Conservation (phyloP, 306 rosid genomes). For the Acacia acuminata region DNA sequence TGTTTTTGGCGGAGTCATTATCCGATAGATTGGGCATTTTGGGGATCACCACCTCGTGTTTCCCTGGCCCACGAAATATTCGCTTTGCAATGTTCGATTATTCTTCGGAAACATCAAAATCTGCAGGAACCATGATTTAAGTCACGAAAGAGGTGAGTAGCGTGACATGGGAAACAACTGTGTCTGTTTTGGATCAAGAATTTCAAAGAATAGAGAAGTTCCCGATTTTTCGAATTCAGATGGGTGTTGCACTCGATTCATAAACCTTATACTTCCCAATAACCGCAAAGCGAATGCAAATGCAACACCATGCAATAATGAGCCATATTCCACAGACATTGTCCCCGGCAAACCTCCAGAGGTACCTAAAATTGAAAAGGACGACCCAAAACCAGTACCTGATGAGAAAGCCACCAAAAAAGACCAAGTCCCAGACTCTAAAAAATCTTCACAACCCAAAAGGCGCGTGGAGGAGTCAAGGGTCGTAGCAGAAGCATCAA, state of each 20-base stretch:
- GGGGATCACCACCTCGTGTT: constrained; percentile 1
- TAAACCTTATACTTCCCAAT: neutral
- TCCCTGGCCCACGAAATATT: constrained; percentile 16
- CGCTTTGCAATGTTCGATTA: neutral
- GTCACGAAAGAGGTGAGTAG: constrained; percentile 16
- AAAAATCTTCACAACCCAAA: neutral
- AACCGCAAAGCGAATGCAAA: constrained; percentile 2
- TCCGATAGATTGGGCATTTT: constrained; percentile 10
- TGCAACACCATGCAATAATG: constrained; percentile 5
- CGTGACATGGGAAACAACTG: constrained; percentile 86
- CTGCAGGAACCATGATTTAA: neutral
- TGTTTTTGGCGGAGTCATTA: neutral
- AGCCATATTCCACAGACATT: neutral
- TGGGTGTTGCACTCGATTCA: constrained; percentile 46
- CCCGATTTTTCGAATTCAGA: constrained; percentile 35
- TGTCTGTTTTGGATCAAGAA: constrained; percentile 60
- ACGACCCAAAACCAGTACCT: constrained; percentile 28
- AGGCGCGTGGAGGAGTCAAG: constrained; percentile 20
- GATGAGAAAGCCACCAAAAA: constrained; percentile 8
- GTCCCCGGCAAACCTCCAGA: constrained; percentile 59
- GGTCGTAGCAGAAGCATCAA: constrained; percentile 6
- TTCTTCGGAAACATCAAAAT: constrained; percentile 13
- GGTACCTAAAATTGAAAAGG: constrained; percentile 46
- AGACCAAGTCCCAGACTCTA: neutral
- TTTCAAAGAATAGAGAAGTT: constrained; percentile 31